Base-by-base conservation (phyloP, 768 basidiomycete genomes). In the Lactarius hatsudake region DNA sequence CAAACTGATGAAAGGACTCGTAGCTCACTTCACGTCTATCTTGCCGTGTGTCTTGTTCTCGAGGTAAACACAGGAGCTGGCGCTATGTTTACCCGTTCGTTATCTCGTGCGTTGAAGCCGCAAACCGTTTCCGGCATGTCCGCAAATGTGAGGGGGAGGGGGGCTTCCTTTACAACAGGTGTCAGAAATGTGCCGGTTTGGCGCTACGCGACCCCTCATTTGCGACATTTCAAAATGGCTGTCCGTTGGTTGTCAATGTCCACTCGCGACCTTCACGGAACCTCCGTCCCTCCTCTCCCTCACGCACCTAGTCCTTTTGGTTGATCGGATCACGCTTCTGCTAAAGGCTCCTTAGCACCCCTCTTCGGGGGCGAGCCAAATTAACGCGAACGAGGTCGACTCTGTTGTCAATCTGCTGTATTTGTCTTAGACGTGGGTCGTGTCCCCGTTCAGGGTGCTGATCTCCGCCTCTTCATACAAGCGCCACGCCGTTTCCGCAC, bases 341-440 rank as follows among this genome's bases (percentile, higher is more conserved):
- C 26, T 53, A 53, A 53, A 53, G 51, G 51, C 51, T 53, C 51
- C 51, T 59, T 45, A 55, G 23, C 28, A 34, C 70, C n/a, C 66
- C 58, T 61, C 65, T 63, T 20, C 73, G 74, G 40, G 32, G 26
- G 64, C 59, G 66, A 43, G 80, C 62, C 67, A 85, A 83, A 71
- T 76, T 83, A 17, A 62, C 81, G 20, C 79, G 82, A 26, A 79
- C 81, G 15, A 80, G 45, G 83, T 82, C 20, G 83, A 85, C 72
- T 79, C 83, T 71, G 78, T 74, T 61, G 76, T 82, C 53, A 75
- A 76, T 59, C 51, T 82, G 18, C 84, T 76, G 75, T 84, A 85
- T 72, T 68, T 85, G 23, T 76, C 81, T 15, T 79, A 82, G 26
- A 79, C 81, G 71, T 79, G 81, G 9, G 77, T 81, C 40, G 75